Percentiles rank a stretch among this genome's conserved stretches.
phyloP scores from a whole-genome alignment of 1,284 basidiomycete species.

The Clitocybe nebularis region DNA sequence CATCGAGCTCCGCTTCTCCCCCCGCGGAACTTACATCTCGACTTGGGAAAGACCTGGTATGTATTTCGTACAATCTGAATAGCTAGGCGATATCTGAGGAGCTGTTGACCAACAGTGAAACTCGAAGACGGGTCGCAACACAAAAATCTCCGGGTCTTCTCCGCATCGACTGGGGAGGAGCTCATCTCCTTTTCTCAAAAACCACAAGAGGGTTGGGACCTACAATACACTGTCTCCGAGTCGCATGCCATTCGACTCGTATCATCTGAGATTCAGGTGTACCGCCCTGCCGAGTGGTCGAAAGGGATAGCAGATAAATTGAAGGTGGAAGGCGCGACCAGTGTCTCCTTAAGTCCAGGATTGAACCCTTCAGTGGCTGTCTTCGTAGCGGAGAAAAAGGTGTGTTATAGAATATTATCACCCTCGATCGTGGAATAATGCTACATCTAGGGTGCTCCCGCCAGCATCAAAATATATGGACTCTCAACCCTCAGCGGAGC shows the following conservation, averaged over 20 bases:
- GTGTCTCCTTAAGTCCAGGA: slow-evolving; percentile 76
- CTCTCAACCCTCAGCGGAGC: slow-evolving; percentile 59
- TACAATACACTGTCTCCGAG: slow-evolving; percentile 92
- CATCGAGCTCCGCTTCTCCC: slow-evolving; percentile 87
- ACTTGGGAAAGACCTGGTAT: slow-evolving; percentile 88
- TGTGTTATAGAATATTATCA: slow-evolving; percentile 22
- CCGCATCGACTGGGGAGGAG: slow-evolving; percentile 76
- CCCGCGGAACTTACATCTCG: slow-evolving; percentile 86
- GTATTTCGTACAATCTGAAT: slow-evolving; percentile 19
- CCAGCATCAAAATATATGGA: slow-evolving; percentile 82
- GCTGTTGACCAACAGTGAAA: slow-evolving; percentile 44
- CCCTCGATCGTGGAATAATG: slow-evolving; percentile 5
- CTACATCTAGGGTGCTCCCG: slow-evolving; percentile 74
- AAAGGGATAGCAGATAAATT: slow-evolving; percentile 81
- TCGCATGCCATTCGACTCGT: slow-evolving; percentile 85
- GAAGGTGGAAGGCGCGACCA: slow-evolving; percentile 77
- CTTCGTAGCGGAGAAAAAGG: slow-evolving; percentile 94
- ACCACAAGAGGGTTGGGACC: slow-evolving; percentile 79
- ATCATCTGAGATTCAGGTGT: slow-evolving; percentile 86
- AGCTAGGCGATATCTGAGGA: slow-evolving; percentile 11
- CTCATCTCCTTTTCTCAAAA: slow-evolving; percentile 83
- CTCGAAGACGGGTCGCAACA: slow-evolving; percentile 80
- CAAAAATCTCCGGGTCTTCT: slow-evolving; percentile 88
- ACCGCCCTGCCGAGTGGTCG: slow-evolving; percentile 73
- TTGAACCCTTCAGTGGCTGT: slow-evolving; percentile 83